These are phyloP conservation scores for Pythium myriotylum DNA, from an alignment of 352 stramenopile genomes.

Conservation along the genomic window DNA sequence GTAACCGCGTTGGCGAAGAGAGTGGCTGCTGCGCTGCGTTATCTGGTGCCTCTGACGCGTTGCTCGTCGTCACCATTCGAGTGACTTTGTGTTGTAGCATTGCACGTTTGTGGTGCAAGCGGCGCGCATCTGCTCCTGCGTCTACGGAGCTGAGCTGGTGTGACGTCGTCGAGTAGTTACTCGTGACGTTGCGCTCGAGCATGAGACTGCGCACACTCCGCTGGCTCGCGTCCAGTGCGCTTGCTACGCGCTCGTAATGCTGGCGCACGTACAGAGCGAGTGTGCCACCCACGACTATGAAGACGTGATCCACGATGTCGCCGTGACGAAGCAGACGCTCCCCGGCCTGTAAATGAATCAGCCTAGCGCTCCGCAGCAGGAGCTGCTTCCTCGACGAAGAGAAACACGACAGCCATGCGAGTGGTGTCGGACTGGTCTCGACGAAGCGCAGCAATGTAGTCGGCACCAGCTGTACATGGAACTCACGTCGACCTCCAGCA, in stretches of 20 bases:
- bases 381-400: slow-evolving; percentile 41
- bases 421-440: slow-evolving; percentile 16
- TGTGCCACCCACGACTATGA: slow-evolving; percentile 50
- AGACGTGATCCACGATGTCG: slow-evolving; percentile 45
- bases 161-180: slow-evolving; percentile 73
- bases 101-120: slow-evolving; percentile 27
- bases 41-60: no score
- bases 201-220: slow-evolving; percentile 57
- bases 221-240: slow-evolving; percentile 52
- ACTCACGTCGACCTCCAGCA: background rate
- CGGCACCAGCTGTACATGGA: background rate
- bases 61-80: slow-evolving; percentile 13
- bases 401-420: slow-evolving; percentile 35
- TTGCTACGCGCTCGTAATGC: slow-evolving; percentile 38
- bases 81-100: slow-evolving; percentile 29
- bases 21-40: background rate
- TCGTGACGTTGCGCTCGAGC: slow-evolving; percentile 59
- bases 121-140: slow-evolving; percentile 5
- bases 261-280: slow-evolving; percentile 45
- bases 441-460: slow-evolving; percentile 31
- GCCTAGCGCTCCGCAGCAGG: slow-evolving; percentile 37
- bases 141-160: slow-evolving; percentile 48
- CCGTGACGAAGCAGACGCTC: slow-evolving; percentile 43
- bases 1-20: background rate
- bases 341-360: slow-evolving; percentile 34